Base-by-base conservation (phyloP, 306 rosid species). In the Sindora glabra region DNA sequence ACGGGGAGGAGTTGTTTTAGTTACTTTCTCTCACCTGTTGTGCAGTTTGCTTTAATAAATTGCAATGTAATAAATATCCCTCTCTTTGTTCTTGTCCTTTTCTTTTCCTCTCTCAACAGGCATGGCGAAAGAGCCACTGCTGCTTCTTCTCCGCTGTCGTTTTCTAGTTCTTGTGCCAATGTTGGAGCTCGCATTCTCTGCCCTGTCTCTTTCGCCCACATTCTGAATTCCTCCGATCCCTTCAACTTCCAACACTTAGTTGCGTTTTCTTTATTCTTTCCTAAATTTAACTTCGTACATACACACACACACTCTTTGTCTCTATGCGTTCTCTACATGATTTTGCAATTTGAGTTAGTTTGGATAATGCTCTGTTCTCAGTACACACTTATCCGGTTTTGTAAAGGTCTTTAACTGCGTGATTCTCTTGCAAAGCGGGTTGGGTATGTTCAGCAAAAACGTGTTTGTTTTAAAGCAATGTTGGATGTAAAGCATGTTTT, bases 91-190 rank as follows among this genome's bases (percentile, higher is more conserved):
- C 67, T 82, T 80, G 86, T 68, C 82, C 52, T 67, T 70, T 70
- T 82, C 69, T 66, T 29, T n/a, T n/a, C n/a, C n/a, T 32, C 73
- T 67, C 24, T 44, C 56, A 62, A 66, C 67, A 21, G 64, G 19
- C 78, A 88, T 87, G 90, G 90, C 75, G 85, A 81, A 76, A 59
- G 79, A 75, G 77, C 78, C 76, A 48, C 90, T 74, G 76, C 96
- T 70, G 65, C 90, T 88, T 74, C 95, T 73, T 81, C 58, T 56
- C n/a, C n/a, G 80, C 45, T 78, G 83, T 85, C 89, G 80, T 81
- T 68, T 82, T 57, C n/a, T 67, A 24, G 44, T 70, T 69, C 62
- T 71, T 42, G 64, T 36, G 25, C 72, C 68, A 44, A 26, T 51
- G 46, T 40, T 34, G 52, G 2, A 16, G 53, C 69, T 56, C 74